These are phyloP conservation scores for Talaromyces wortmannii DNA, from an alignment of 495 filamentous ascomycete species.

Conservation along the genomic window DNA sequence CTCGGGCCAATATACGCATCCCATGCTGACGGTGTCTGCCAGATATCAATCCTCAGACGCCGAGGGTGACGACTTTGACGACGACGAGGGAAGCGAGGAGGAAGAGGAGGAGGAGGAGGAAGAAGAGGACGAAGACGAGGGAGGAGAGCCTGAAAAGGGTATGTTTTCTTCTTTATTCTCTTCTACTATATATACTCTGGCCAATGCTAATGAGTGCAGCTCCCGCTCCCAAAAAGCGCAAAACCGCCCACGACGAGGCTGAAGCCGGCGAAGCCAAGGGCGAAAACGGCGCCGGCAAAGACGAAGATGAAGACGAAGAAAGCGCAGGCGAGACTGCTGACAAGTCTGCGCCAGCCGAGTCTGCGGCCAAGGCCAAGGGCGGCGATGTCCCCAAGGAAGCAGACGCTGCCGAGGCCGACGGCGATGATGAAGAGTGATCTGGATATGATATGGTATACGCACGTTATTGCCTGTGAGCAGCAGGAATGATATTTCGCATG, in stretches of 20 bases:
- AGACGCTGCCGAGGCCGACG: conserved; percentile 35
- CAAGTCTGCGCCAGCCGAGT: conserved; percentile 32
- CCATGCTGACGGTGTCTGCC: background rate
- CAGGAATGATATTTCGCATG: no score
- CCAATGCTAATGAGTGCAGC: background rate
- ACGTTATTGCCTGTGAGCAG: background rate
- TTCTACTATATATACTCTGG: no score
- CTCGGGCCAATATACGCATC: background rate
- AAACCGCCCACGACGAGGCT: conserved; percentile 20
- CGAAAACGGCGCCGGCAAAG: background rate
- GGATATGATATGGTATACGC: background rate
- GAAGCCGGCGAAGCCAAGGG: conserved; percentile 17
- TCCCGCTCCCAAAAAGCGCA: conserved; percentile 9
- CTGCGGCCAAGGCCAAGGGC: conserved; percentile 36
- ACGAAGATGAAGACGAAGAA: background rate
- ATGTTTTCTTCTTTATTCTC: background rate
- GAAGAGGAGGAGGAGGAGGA: conserved; percentile 5
- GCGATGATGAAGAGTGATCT: conserved; percentile 16
- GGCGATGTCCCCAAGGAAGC: conserved; percentile 38
- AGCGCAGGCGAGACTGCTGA: conserved; percentile 1
- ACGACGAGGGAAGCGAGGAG: conserved; percentile 18
- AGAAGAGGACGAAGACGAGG: background rate
- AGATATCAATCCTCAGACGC: conserved; percentile 50
- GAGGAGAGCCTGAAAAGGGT: background rate
- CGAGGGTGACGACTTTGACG: conserved; percentile 37